These are phyloP conservation scores for Xylaria sp. DNA, from an alignment of 2,329 filamentous ascomycete genomes.

Conservation along the genomic window DNA sequence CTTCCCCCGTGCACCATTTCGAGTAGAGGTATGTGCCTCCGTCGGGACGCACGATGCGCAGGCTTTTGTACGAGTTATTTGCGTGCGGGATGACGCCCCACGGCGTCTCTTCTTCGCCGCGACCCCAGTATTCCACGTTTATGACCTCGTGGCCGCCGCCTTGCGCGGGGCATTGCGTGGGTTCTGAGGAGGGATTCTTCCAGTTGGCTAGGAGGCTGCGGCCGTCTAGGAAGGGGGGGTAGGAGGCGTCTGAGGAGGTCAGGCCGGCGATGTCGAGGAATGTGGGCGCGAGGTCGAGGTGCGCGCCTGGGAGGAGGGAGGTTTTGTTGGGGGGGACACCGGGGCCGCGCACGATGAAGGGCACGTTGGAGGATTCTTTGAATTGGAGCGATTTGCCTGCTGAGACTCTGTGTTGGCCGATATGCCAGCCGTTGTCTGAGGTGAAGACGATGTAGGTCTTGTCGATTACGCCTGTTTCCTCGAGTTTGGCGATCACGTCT, in stretches of 20 bases:
- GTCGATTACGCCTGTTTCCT: slow-evolving; percentile 39
- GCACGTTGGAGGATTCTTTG: slow-evolving; percentile 31
- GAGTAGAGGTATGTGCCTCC: slow-evolving; percentile 33
- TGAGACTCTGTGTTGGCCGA: slow-evolving; percentile 31
- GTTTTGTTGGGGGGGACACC: slow-evolving; percentile 31
- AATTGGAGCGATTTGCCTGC: slow-evolving; percentile 36
- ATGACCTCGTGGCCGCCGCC: slow-evolving; percentile 34
- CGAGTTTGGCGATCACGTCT: slow-evolving; percentile 47
- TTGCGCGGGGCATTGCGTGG: slow-evolving; percentile 14
- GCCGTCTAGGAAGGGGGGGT: slow-evolving; percentile 34
- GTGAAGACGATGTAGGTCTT: slow-evolving; percentile 39
- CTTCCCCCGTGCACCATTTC: slow-evolving; percentile 35
- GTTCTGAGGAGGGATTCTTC: slow-evolving; percentile 18
- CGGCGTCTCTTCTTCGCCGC: slow-evolving; percentile 29
- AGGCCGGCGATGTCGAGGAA: slow-evolving; percentile 37
- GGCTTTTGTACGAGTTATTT: slow-evolving; percentile 34
- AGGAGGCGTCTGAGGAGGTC: slow-evolving; percentile 3
- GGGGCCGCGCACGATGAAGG: slow-evolving; percentile 36
- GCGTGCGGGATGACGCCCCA: slow-evolving; percentile 17
- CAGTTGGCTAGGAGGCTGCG: slow-evolving; percentile 34
- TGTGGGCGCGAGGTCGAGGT: slow-evolving; percentile 36
- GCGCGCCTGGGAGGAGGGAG: slow-evolving; percentile 28
- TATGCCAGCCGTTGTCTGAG: slow-evolving; percentile 36
- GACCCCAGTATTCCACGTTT: slow-evolving; percentile 38
- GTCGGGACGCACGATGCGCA: slow-evolving; percentile 34